Evolutionary conservation across 106 monocot genomes (phyloP), one percentile per base, ranked within the genome.

Genomic region (Dioscorea dumetorum): DNA sequence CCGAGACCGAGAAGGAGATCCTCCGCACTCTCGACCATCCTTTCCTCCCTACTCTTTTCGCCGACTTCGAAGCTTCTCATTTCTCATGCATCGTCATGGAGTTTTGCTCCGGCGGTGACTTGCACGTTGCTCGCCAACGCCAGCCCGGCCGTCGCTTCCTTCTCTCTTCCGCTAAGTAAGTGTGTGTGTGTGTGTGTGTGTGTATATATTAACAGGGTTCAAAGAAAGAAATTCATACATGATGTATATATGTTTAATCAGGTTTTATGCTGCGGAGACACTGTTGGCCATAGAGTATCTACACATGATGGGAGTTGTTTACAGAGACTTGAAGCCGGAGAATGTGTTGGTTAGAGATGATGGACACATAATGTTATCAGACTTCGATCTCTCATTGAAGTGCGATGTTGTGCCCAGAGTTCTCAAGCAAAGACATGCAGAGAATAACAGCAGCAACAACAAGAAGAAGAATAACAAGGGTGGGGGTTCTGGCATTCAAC

Each of bases 351-450:
- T 94, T 20, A 63, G 94, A 23, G 87, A 78, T 20, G 94, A 94
- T 68, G 94, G 94, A 62, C 95, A 95, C 78, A 88, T 95, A 61
- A 95, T 95, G 95, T 88, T 95, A 67, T 95, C 95, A 6, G 94
- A 94, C 79, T 94, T 94, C 57, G 94, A 94, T 73, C 94, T 94
- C 78, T 90, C 94, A 17, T 50, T 94, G 22, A 82, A 83, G 49
- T 94, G 94, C 70, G 85, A 85, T 16, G 94, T 94, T 22, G 81
- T 88, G 9, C 94, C 94, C 0, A 87, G 23, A 73, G 85, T 94
- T 53, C 68, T 94, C 19, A 70, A 61, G 53, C 72, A 66, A 22
- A 61, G 41, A 19, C 60, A 18, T 20, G 52, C 13, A 3, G 48
- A n/a, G 31, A 19, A 4, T 12, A 22, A 18, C 41, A 19, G 5